A percentile compares a stretch with the other conserved stretches of the same genome.
Evolutionary conservation across 805 yeast genomes (phyloP).

Genomic region (Myxozyma vanderwaltii): DNA sequence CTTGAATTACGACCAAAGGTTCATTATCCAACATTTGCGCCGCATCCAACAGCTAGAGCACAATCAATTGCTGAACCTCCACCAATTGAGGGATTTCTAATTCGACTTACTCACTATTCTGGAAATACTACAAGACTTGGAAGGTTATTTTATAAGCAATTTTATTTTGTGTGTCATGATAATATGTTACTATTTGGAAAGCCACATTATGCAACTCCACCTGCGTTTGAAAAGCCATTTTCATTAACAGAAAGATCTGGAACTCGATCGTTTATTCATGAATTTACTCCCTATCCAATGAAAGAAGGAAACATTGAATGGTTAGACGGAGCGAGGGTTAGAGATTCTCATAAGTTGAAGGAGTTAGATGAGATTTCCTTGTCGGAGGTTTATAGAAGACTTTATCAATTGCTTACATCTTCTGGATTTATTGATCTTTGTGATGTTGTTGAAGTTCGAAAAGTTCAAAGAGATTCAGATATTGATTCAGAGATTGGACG

Average conservation of each 20-base stretch:
- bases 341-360: conserved; percentile 48
- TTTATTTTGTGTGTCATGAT: conserved; percentile 66
- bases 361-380: conserved; percentile 59
- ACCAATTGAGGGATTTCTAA: conserved; percentile 81
- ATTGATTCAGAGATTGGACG: conserved; percentile 24
- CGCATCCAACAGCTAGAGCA: conserved; percentile 28
- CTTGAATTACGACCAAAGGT: conserved; percentile 59
- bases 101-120: conserved; percentile 54
- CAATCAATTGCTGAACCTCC: conserved; percentile 55
- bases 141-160: conserved; percentile 53
- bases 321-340: conserved; percentile 49
- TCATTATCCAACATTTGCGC: conserved; percentile 37
- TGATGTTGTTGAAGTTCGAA: conserved; percentile 33
- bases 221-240: conserved; percentile 35
- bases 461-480: conserved; percentile 36
- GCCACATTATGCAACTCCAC: conserved; percentile 63
- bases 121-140: conserved; percentile 48
- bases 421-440: conserved; percentile 62
- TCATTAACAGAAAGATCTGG: conserved; percentile 19
- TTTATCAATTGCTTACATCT: conserved; percentile 57
- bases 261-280: conserved; percentile 39
- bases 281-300: conserved; percentile 58
- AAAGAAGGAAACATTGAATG: conserved; percentile 61
- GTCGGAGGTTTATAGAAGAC: conserved; percentile 65
- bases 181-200: conserved; percentile 61